phyloP scores from a whole-genome alignment of 768 basidiomycete species.

The Collybia sp. region DNA sequence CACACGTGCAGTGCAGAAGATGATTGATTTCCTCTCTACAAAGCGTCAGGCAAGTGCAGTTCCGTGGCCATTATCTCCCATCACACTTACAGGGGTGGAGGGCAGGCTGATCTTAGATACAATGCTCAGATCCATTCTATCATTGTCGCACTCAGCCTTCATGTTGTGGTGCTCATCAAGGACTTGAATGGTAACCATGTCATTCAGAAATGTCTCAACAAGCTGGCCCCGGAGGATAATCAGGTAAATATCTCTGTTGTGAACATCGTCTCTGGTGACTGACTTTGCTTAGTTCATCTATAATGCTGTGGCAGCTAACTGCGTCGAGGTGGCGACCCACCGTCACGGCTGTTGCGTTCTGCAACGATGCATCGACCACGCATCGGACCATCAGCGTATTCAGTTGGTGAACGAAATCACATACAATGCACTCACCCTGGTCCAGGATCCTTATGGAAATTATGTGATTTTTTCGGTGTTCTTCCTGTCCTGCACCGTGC shows the following conservation, averaged over 20 bases:
- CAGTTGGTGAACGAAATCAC: constrained; percentile 99
- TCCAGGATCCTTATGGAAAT: constrained; percentile 96
- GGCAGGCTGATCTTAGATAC: constrained; percentile 78
- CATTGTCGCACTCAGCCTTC: constrained; percentile 92
- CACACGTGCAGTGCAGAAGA: constrained; percentile 98
- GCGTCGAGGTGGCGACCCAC: constrained; percentile 97
- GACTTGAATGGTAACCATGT: constrained; percentile 97
- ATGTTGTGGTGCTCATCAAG: constrained; percentile 99
- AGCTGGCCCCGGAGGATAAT: constrained; percentile 96
- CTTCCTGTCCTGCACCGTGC: not conserved
- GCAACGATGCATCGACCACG: constrained; percentile 97
- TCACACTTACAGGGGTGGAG: constrained; percentile 45
- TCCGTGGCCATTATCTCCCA: constrained; percentile 25
- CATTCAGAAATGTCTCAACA: constrained; percentile 99
- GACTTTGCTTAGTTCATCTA: constrained; percentile 77
- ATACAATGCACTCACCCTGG: constrained; percentile 94
- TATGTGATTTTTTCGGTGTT: constrained; percentile 48
- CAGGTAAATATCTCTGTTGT: constrained; percentile 48
- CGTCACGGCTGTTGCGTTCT: constrained; percentile 98
- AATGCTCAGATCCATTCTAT: constrained; percentile 93
- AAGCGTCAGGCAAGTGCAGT: constrained; percentile 76
- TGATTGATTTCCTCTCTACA: constrained; percentile 98
- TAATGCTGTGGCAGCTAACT: constrained; percentile 97
- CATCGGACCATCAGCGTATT: constrained; percentile 89
- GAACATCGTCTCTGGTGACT: not conserved